Conservation (phyloP, 2,329 filamentous ascomycete species). For the Coniochaeta prunicola region DNA sequence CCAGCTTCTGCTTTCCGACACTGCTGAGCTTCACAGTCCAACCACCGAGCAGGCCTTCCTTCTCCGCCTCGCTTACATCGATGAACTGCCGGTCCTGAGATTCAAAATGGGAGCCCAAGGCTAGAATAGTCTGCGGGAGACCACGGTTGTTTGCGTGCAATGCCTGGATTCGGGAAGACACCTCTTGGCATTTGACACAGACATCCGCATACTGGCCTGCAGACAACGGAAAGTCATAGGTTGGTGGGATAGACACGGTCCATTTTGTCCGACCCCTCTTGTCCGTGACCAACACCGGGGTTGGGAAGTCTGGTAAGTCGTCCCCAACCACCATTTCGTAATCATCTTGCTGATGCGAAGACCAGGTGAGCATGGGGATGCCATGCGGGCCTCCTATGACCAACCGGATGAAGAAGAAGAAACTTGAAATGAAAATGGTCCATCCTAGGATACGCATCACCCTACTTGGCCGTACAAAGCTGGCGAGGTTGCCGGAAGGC, state of each 20-base stretch:
- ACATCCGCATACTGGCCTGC: conserved; percentile 63
- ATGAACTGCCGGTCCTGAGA: conserved; percentile 61
- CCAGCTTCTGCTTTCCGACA: conserved; percentile 16
- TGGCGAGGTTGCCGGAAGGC: conserved; percentile 40
- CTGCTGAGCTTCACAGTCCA: conserved; percentile 28
- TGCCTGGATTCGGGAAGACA: conserved; percentile 50
- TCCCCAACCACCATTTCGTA: conserved; percentile 63
- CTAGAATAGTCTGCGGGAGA: conserved; percentile 30
- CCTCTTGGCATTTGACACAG: conserved; percentile 58
- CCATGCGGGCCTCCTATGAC: conserved; percentile 22
- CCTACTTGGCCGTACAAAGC: conserved; percentile 40
- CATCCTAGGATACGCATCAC: conserved; percentile 50
- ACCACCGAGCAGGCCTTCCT: conserved; percentile 51
- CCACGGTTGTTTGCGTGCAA: conserved; percentile 33
- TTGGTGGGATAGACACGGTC: conserved; percentile 73
- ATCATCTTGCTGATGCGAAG: conserved; percentile 32
- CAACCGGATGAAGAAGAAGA: conserved; percentile 41
- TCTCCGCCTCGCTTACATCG: conserved; percentile 66
- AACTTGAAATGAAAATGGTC: conserved; percentile 38
- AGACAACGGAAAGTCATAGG: conserved; percentile 58
- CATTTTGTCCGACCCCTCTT: conserved; percentile 58
- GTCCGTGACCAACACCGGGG: conserved; percentile 64
- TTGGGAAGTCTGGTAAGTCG: conserved; percentile 62
- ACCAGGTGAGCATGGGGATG: conserved; percentile 29
- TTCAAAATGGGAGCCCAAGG: conserved; percentile 39